Evolutionary conservation across 208 protist genomes (phyloP).

Genomic region (Leishmania lainsoni): DNA sequence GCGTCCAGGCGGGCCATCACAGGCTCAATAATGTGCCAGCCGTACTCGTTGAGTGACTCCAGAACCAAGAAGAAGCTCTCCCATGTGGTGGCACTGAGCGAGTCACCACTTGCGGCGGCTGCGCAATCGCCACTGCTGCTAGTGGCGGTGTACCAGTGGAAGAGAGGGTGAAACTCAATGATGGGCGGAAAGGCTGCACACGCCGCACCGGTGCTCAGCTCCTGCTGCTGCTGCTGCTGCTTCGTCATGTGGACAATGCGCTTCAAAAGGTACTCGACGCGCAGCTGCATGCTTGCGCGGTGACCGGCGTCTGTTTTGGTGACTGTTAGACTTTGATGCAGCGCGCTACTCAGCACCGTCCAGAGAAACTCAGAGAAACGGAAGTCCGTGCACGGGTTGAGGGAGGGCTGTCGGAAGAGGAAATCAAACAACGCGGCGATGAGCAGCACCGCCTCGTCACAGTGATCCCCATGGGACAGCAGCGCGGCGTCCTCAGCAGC

Average conservation of each 20-base stretch:
- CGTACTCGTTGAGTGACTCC: conserved; percentile 83
- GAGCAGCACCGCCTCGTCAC: conserved; percentile 72
- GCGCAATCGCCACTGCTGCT: neutral
- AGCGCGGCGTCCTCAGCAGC: neutral
- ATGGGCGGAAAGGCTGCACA: neutral
- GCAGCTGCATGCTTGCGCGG: conserved; percentile 76
- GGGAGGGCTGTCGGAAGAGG: conserved; percentile 56
- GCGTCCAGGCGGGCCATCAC: conserved; percentile 73
- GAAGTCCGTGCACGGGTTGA: conserved; percentile 47
- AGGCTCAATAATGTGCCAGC: conserved; percentile 82
- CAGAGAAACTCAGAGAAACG: conserved; percentile 72
- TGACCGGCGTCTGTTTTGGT: conserved; percentile 51
- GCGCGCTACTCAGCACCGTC: conserved; percentile 42
- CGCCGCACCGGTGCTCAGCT: neutral
- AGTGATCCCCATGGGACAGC: conserved; percentile 6
- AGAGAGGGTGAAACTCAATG: conserved; percentile 17
- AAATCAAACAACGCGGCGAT: conserved; percentile 87
- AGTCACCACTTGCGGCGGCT: conserved; percentile 1
- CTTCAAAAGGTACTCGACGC: conserved; percentile 82
- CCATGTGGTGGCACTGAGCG: conserved; percentile 43
- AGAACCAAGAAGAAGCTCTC: conserved; percentile 80
- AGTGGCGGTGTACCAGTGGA: conserved; percentile 6
- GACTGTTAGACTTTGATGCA: conserved; percentile 53
- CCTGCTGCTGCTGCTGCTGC: conserved; percentile 28
- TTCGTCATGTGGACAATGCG: conserved; percentile 74